phyloP scores from a whole-genome alignment of 1,284 basidiomycete species.

The Ustilago tritici region DNA sequence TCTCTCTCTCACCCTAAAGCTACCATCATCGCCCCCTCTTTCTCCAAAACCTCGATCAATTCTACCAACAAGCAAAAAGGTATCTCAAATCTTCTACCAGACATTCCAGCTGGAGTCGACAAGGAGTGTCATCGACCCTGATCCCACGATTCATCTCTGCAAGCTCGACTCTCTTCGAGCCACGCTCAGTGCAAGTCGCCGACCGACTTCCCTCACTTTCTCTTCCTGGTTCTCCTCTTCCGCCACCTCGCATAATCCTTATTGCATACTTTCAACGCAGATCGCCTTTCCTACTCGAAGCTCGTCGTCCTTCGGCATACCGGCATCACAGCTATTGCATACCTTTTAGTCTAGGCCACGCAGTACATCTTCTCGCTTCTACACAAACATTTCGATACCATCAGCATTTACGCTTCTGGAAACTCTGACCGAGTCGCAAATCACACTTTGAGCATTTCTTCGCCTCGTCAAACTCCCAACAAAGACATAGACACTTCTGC shows the following conservation, averaged over 20 bases:
- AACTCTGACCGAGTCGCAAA: background rate
- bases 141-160: background rate
- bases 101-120: background rate
- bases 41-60: background rate
- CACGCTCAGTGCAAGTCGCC: slow-evolving; percentile 14
- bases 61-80: background rate
- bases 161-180: slow-evolving; percentile 1
- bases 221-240: background rate
- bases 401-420: background rate
- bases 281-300: background rate
- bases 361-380: background rate
- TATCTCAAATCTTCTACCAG: too few species aligned
- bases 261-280: background rate
- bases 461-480: background rate
- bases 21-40: background rate
- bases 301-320: background rate
- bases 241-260: background rate
- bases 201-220: slow-evolving; percentile 18
- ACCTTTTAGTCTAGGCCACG: background rate
- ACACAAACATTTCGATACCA: background rate
- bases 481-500: background rate
- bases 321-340: slow-evolving; percentile 2
- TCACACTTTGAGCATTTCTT: background rate
- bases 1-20: background rate
- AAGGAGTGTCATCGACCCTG: background rate